phyloP scores from a whole-genome alignment of 306 rosid genomes.

The Quercus agrifolia region DNA sequence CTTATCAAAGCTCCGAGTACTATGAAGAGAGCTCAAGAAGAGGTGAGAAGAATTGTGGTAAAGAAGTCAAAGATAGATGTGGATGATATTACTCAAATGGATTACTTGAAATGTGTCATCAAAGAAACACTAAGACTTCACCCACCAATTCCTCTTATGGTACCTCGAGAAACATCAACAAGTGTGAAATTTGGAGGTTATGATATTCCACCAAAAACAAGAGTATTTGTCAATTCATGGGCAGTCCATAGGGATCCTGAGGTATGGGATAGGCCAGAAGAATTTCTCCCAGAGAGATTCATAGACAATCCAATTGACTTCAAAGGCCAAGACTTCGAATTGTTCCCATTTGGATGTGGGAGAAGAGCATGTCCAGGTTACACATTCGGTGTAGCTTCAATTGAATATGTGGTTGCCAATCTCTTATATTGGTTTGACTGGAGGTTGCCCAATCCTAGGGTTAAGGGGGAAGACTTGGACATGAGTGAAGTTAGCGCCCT shows the following conservation, averaged over 20 bases:
- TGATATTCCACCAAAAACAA: conserved; percentile 15
- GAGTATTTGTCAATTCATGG: conserved; percentile 19
- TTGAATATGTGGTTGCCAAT: conserved; percentile 6
- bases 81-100: conserved; percentile 24
- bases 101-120: conserved; percentile 25
- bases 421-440: background rate
- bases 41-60: conserved; percentile 26
- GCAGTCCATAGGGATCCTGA: conserved; percentile 30
- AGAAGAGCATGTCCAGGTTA: conserved; percentile 34
- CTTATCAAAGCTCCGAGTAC: conserved; percentile 6
- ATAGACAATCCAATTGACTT: background rate
- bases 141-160: conserved; percentile 25
- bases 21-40: conserved; percentile 37
- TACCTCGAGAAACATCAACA: conserved; percentile 21
- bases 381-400: conserved; percentile 9
- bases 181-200: conserved; percentile 11
- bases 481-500: background rate
- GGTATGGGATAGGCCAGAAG: conserved; percentile 29
- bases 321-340: conserved; percentile 19
- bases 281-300: conserved; percentile 36
- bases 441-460: background rate
- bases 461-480: background rate
- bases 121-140: conserved; percentile 35
- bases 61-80: conserved; percentile 6
- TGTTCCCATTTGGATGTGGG: conserved; percentile 32